phyloP scores from a whole-genome alignment of 2,329 filamentous ascomycete species.

The Aspergillus sp. region DNA sequence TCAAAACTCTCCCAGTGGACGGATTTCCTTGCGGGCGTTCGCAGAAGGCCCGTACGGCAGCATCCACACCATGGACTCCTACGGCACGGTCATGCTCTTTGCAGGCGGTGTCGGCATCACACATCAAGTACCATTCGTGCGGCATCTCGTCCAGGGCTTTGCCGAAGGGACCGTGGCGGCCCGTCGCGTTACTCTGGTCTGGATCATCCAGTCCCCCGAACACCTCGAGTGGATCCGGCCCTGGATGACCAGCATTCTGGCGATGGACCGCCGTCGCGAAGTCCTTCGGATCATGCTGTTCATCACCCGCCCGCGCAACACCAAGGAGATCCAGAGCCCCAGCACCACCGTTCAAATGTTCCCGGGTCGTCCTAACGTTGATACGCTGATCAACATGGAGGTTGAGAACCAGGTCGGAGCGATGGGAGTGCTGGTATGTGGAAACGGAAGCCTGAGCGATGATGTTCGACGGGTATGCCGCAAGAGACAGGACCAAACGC shows the following conservation, averaged over 20 bases:
- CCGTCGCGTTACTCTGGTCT: slow-evolving; percentile 78
- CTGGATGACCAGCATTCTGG: slow-evolving; percentile 77
- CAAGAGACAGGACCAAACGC: slow-evolving; percentile 59
- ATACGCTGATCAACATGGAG: slow-evolving; percentile 77
- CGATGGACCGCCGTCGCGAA: slow-evolving; percentile 77
- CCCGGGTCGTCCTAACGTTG: slow-evolving; percentile 81
- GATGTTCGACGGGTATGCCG: slow-evolving; percentile 72
- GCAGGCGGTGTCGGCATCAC: slow-evolving; percentile 94
- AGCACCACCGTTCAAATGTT: slow-evolving; percentile 87
- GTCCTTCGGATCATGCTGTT: slow-evolving; percentile 85
- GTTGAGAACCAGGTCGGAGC: slow-evolving; percentile 79
- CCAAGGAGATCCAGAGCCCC: slow-evolving; percentile 76
- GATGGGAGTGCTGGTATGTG: slow-evolving; percentile 83
- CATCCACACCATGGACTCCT: slow-evolving; percentile 83
- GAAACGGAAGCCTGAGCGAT: slow-evolving; percentile 72
- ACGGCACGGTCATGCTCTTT: slow-evolving; percentile 87
- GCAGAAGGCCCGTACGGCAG: slow-evolving; percentile 89
- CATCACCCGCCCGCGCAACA: slow-evolving; percentile 81
- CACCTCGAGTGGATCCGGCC: slow-evolving; percentile 91
- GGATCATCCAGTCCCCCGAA: slow-evolving; percentile 88
- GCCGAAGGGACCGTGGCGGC: slow-evolving; percentile 74
- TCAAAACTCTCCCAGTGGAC: slow-evolving; percentile 52
- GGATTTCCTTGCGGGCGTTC: slow-evolving; percentile 67
- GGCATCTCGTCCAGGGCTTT: slow-evolving; percentile 71
- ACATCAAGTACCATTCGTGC: slow-evolving; percentile 86